Conservation (phyloP, 1,284 basidiomycete species). For the Leccinum griseonigrum region DNA sequence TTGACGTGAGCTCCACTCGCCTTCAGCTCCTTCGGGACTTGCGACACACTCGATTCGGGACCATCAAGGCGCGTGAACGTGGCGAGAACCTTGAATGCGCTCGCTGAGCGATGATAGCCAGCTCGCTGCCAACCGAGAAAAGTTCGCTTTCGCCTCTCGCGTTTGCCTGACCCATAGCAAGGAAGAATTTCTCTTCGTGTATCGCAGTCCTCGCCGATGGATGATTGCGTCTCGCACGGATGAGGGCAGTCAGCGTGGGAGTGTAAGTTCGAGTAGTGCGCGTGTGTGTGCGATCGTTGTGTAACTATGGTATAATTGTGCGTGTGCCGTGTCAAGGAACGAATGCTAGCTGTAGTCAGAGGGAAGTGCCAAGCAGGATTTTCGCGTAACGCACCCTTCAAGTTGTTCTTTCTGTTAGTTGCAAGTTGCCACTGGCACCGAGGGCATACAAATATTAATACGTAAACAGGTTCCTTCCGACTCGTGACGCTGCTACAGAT, state of each 20-base stretch:
- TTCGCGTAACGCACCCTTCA: background rate
- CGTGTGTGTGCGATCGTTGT: background rate
- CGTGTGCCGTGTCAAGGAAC: background rate
- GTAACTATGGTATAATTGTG: too few relatives aligned
- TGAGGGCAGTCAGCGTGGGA: too few relatives aligned
- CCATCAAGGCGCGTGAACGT: too few relatives aligned
- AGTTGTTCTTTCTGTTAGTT: background rate
- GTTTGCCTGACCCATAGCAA: too few relatives aligned
- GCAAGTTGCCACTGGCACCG: background rate
- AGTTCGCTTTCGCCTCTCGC: too few relatives aligned
- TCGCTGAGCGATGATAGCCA: too few relatives aligned
- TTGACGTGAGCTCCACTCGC: slow-evolving; percentile 7
- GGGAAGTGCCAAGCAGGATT: background rate
- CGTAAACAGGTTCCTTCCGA: background rate
- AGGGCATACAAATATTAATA: background rate
- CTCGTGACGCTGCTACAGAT: background rate
- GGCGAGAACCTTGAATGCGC: too few relatives aligned
- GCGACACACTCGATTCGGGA: too few relatives aligned
- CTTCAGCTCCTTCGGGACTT: background rate
- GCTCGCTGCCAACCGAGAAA: too few relatives aligned
- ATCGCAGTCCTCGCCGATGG: too few relatives aligned
- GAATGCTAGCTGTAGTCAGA: background rate
- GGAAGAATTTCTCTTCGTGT: too few relatives aligned
- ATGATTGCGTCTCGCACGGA: too few relatives aligned
- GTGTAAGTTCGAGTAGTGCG: background rate